Percentiles rank a stretch among this genome's conserved stretches.
phyloP scores from a whole-genome alignment of 306 rosid species.

The Carpinus fangiana region DNA sequence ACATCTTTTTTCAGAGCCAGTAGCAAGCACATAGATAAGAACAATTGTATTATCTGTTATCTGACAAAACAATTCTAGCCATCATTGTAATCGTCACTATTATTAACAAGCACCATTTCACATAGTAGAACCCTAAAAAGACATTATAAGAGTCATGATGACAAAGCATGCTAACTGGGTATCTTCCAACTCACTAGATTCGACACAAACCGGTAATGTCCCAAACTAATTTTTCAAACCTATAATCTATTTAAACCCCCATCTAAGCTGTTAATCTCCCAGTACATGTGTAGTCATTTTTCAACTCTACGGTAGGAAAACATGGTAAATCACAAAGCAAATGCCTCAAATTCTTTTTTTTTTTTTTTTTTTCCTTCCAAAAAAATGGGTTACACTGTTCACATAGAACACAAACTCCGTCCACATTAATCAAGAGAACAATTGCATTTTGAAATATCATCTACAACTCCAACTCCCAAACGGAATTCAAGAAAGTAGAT shows the following conservation, averaged over 20 bases:
- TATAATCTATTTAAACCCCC: background rate
- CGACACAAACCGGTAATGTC: background rate
- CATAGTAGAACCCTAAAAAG: background rate
- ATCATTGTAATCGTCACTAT: background rate
- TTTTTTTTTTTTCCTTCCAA: too few relatives aligned
- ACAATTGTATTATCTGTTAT: background rate
- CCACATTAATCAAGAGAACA: background rate
- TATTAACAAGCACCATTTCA: background rate
- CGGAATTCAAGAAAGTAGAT: background rate
- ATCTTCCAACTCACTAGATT: background rate
- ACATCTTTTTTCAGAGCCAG: background rate
- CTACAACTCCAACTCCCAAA: background rate
- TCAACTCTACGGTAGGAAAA: background rate
- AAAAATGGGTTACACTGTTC: too few relatives aligned
- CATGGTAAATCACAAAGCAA: background rate
- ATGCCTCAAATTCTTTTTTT: background rate
- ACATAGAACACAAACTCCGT: background rate
- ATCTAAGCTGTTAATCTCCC: background rate
- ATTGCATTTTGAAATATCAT: background rate
- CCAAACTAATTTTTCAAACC: background rate
- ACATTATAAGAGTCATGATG: background rate
- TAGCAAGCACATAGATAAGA: background rate
- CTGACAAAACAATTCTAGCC: background rate
- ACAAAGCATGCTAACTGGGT: background rate
- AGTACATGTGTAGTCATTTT: background rate